Evolutionary conservation across 2,329 filamentous ascomycete species (phyloP).

Genomic region (Ophiostoma montium): DNA sequence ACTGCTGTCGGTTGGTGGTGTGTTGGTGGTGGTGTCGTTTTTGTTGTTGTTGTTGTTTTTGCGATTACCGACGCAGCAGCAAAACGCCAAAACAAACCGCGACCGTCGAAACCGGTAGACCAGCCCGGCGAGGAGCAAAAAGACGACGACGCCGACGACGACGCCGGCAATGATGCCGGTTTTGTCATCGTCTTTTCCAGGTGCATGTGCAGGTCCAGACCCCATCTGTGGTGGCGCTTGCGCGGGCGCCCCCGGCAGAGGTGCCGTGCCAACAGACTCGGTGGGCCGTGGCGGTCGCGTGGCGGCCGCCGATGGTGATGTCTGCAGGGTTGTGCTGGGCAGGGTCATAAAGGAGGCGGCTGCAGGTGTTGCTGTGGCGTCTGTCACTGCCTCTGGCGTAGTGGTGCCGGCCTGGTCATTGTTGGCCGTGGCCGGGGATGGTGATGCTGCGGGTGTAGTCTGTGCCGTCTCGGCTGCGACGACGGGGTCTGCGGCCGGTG

Average conservation of each 20-base stretch:
- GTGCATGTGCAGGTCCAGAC: not conserved
- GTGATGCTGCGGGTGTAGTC: too few relatives aligned
- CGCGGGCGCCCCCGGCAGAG: not conserved
- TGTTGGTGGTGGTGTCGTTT: not conserved
- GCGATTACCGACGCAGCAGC: not conserved
- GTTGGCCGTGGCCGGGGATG: too few relatives aligned
- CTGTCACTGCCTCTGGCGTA: too few relatives aligned
- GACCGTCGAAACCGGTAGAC: slow-evolving; percentile 8
- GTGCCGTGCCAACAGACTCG: too few relatives aligned
- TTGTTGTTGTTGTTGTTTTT: too few relatives aligned
- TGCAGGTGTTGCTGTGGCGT: too few relatives aligned
- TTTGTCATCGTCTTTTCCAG: too few relatives aligned
- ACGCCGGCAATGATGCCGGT: slow-evolving; percentile 6
- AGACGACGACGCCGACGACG: not conserved
- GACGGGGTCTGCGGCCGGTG: not conserved
- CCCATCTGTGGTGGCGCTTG: not conserved
- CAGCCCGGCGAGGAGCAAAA: slow-evolving; percentile 2
- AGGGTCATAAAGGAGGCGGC: too few relatives aligned
- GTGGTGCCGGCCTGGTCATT: too few relatives aligned
- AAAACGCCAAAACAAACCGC: not conserved
- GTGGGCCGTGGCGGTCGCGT: too few relatives aligned
- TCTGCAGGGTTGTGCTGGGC: too few relatives aligned
- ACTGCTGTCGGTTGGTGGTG: not conserved
- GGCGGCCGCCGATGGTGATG: too few relatives aligned
- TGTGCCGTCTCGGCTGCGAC: not conserved